Base-by-base conservation (phyloP, 2,329 filamentous ascomycete species). In the Trichoderma arundinaceum region DNA sequence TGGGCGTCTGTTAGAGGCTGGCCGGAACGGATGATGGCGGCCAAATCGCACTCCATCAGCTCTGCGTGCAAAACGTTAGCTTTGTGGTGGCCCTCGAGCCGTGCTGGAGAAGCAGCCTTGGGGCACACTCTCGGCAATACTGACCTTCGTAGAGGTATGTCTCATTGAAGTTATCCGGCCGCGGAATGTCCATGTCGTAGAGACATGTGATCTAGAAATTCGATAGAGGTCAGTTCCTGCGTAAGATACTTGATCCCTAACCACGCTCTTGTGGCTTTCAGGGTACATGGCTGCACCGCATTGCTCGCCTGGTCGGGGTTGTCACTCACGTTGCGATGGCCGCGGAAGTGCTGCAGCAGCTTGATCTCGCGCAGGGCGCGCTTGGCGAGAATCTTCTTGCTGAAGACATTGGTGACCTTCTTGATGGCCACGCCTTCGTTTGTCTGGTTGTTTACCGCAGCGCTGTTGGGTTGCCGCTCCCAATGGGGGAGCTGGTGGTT, bases 321-420 rank as follows among this genome's bases (percentile, higher is more conserved):
- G 58, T 39, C 39, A 81, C 88, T 80, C 82, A 93, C 90, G 78
- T 94, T 94, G 74, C 92, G 89, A 75, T 94, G 91, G 61, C 92
- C 92, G 74, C 95, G 88, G 83, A 99, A 99, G 81, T 99, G 95
- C 83, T 98, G 94, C 70, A 99, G 85, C 72, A 99, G 87, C 87
- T 98, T 99, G 82, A 99, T 98, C 83, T 99, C 95, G 79, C 95
- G 89, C 84, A 99, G 81, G 57, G 95, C 95, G 76, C 95, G 92
- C 88, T 99, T 99, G 74, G 95, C 95, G 71, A 99, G 86, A 73
- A 99, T 99, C 88, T 98, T 98, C 84, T 99, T 99, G 86, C 93
- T 97, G 81, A 99, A 99, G 74, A 99, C 94, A 91, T 99, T 99
- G 83, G 95, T 99, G 78, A 99, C 92, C 82, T 99, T 99, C 82